Evolutionary conservation across 129 eudicot species (phyloP).

Genomic region (Tanacetum coccineum): DNA sequence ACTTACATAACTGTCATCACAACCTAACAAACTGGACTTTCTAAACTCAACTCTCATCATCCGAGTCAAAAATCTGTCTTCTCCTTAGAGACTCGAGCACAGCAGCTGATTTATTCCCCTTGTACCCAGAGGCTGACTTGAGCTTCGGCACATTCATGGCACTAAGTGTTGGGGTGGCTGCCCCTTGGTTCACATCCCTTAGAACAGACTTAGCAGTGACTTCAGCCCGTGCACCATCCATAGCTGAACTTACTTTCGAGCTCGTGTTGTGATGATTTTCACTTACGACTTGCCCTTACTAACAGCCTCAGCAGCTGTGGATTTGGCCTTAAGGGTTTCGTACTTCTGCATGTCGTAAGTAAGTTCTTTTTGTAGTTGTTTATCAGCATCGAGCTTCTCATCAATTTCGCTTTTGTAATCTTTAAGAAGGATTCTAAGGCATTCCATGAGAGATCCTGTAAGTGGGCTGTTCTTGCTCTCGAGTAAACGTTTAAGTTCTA

Average conservation of each 20-base stretch:
- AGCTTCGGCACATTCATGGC: conserved; percentile 71
- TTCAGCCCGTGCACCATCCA: conserved; percentile 68
- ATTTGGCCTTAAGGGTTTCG: conserved; percentile 55
- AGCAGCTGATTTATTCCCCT: conserved; percentile 42
- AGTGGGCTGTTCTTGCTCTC: conserved; percentile 92
- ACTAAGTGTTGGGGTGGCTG: conserved; percentile 53
- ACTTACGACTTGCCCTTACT: conserved; percentile 27
- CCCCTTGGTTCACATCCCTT: conserved; percentile 42
- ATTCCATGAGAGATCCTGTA: conserved; percentile 70
- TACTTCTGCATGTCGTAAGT: conserved; percentile 83
- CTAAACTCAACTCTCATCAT: conserved; percentile 42
- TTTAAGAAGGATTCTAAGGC: conserved; percentile 79
- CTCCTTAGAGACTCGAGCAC: conserved; percentile 80
- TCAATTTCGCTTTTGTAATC: conserved; percentile 94
- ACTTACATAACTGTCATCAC: not conserved
- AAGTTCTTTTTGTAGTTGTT: conserved; percentile 88
- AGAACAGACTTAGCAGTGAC: conserved; percentile 69
- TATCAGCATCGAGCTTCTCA: conserved; percentile 84
- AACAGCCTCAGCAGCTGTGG: conserved; percentile 67
- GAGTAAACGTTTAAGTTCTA: conserved; percentile 79
- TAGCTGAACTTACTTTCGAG: conserved; percentile 65
- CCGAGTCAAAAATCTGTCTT: conserved; percentile 74
- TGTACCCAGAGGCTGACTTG: conserved; percentile 34
- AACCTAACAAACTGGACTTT: not conserved
- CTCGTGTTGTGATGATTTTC: conserved; percentile 24